Evolutionary conservation across 805 yeast species (phyloP).

Genomic region (Starmera quercuum): DNA sequence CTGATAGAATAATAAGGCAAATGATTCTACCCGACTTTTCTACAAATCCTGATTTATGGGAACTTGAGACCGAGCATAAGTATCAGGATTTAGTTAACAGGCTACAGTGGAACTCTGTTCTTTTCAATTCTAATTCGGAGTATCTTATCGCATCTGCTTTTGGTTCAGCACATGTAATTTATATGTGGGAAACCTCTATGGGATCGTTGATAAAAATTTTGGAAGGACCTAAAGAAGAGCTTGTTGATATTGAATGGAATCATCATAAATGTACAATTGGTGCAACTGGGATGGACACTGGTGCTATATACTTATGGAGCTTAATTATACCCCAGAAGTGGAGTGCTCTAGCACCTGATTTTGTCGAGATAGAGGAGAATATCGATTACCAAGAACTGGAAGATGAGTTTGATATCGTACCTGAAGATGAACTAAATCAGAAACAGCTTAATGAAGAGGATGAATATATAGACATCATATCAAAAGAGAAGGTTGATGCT

Average conservation of each 20-base stretch:
- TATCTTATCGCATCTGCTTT: conserved; percentile 84
- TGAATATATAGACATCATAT: conserved; percentile 57
- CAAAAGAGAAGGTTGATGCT: conserved; percentile 59
- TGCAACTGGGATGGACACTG: conserved; percentile 82
- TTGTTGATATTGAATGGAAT: conserved; percentile 85
- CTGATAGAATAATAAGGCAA: conserved; percentile 71
- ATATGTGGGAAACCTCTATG: conserved; percentile 85
- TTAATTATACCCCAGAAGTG: conserved; percentile 82
- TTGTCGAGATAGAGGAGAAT: conserved; percentile 89
- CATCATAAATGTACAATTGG: conserved; percentile 63
- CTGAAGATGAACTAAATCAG: conserved; percentile 56
- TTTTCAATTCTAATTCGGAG: conserved; percentile 68
- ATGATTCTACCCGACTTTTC: conserved; percentile 33
- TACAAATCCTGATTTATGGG: conserved; percentile 24
- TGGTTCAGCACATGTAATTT: conserved; percentile 83
- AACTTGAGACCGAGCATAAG: conserved; percentile 64
- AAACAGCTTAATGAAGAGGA: conserved; percentile 59
- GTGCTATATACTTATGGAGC: conserved; percentile 77
- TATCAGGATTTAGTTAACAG: conserved; percentile 88
- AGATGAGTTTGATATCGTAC: conserved; percentile 82
- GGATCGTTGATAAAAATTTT: conserved; percentile 85
- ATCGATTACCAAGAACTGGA: conserved; percentile 82
- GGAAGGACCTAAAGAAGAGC: conserved; percentile 87
- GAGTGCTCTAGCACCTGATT: conserved; percentile 96
- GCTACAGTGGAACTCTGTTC: conserved; percentile 80